Evolutionary conservation across 1,284 basidiomycete species (phyloP).

Genomic region (Leccinum subspadiceum): DNA sequence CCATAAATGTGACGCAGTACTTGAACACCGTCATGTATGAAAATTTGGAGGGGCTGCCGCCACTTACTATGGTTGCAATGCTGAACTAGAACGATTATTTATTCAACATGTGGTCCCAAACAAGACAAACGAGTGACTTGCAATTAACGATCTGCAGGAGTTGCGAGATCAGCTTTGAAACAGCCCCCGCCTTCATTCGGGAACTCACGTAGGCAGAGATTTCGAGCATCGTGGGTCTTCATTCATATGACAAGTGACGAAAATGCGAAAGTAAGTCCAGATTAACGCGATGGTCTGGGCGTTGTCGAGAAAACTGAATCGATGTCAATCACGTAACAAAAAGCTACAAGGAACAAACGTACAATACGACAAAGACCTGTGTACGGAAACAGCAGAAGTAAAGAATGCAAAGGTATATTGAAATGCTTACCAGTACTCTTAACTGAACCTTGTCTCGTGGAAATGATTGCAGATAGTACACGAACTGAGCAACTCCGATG

Average conservation of each 20-base stretch:
- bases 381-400: not conserved
- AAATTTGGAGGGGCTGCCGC: not conserved
- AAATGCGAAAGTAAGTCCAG: not conserved
- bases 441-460: slow-evolving; percentile 13
- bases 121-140: slow-evolving; percentile 3
- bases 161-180: not conserved
- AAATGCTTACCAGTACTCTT: slow-evolving; percentile 9
- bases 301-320: slow-evolving; percentile 10
- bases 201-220: slow-evolving; percentile 16
- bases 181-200: rapidly evolving
- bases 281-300: not conserved
- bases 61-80: slow-evolving; percentile 2
- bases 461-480: slow-evolving; percentile 19
- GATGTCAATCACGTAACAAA: slow-evolving; percentile 3
- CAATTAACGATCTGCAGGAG: slow-evolving; percentile 4
- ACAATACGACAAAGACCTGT: slow-evolving; percentile 17
- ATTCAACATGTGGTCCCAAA: not conserved
- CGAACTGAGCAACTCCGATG: slow-evolving; percentile 12
- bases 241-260: slow-evolving; percentile 12
- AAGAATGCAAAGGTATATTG: not conserved
- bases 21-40: slow-evolving; percentile 6
- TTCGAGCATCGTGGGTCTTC: not conserved
- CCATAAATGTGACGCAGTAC: slow-evolving; percentile 18
- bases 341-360: not conserved
- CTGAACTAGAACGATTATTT: not conserved